A percentile compares a stretch with the other conserved stretches of the same genome.
Conservation (phyloP, 768 basidiomycete species). For the Kwoniella sp. region DNA sequence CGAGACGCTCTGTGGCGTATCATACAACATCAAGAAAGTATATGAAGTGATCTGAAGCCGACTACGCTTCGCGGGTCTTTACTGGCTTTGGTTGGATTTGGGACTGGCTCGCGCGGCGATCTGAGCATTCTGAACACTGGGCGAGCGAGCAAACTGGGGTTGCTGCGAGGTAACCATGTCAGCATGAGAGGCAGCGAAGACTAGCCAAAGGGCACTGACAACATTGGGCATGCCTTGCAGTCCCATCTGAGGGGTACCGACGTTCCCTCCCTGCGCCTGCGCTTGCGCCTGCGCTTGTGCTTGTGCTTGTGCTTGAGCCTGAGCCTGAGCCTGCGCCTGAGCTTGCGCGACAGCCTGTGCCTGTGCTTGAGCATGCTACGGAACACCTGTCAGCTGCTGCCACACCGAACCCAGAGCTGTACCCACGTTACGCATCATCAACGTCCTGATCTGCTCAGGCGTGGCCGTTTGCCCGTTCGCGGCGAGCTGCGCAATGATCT, state of each 20-base stretch:
- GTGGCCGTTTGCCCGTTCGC: constrained; percentile 33
- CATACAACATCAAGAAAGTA: background rate
- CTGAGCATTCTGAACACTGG: constrained; percentile 26
- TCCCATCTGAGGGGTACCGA: constrained; percentile 14
- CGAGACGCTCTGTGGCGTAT: background rate
- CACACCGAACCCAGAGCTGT: background rate
- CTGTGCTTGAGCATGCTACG: no score
- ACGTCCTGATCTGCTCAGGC: constrained; percentile 28
- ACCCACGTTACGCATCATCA: constrained; percentile 32
- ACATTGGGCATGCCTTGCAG: constrained; percentile 9
- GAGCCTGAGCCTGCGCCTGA: constrained; percentile 13
- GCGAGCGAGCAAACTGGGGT: constrained; percentile 30
- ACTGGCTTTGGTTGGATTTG: constrained; percentile 14
- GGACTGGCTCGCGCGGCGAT: constrained; percentile 21
- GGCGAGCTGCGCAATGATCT: constrained; percentile 20
- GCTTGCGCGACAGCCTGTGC: constrained; percentile 7
- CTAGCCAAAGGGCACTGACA: background rate
- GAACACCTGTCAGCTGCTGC: background rate
- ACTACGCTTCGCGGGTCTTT: background rate
- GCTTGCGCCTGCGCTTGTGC: constrained; percentile 21
- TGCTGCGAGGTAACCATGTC: background rate
- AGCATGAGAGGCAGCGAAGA: no score
- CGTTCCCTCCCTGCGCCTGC: constrained; percentile 14
- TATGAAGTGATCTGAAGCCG: background rate
- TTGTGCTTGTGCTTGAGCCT: constrained; percentile 15